phyloP scores from a whole-genome alignment of 345 rosid genomes.

The Rhodomyrtus tomentosa region DNA sequence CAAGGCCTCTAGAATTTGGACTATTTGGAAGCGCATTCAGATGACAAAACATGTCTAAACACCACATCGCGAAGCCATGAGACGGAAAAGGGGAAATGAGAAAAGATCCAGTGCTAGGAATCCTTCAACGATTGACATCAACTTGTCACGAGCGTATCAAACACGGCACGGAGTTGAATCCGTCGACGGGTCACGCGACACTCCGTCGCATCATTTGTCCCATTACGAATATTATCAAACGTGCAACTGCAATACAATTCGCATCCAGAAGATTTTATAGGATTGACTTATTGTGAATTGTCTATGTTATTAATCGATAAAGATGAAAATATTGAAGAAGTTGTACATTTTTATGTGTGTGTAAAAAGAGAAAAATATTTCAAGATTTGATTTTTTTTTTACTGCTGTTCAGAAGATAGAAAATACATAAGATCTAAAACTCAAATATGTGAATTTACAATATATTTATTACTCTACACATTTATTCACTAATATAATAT shows the following conservation, averaged over 20 bases:
- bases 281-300: not conserved
- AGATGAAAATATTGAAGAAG: not conserved
- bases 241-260: not conserved
- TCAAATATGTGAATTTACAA: not conserved
- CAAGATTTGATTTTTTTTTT: not conserved
- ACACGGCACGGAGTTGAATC: not conserved
- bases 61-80: not conserved
- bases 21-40: not conserved
- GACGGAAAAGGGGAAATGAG: not conserved
- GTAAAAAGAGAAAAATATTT: not conserved
- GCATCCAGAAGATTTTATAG: not conserved
- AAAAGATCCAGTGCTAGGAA: not conserved
- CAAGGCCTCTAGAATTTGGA: not conserved
- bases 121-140: not conserved
- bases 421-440: not conserved
- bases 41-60: not conserved
- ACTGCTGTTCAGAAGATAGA: not conserved
- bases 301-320: not conserved
- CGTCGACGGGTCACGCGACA: not conserved
- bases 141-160: not conserved
- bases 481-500: not conserved
- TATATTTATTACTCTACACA: not conserved
- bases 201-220: not conserved
- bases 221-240: not conserved
- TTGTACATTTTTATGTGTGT: not conserved